phyloP scores from a whole-genome alignment of 805 yeast species.

The Kodamaea kaohsiungensis region DNA sequence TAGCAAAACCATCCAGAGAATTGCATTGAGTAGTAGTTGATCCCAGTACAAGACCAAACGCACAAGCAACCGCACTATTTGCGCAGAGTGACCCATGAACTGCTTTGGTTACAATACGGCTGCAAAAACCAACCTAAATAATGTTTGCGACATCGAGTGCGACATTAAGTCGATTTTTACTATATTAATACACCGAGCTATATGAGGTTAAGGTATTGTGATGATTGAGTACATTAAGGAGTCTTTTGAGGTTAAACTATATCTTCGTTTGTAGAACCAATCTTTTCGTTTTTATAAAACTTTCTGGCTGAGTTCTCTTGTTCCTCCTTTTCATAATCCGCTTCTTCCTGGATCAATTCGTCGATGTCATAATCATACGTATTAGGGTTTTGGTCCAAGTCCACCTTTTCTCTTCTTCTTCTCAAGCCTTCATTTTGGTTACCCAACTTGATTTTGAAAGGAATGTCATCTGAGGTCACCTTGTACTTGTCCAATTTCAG shows the following conservation, averaged over 20 bases:
- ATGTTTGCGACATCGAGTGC: background rate
- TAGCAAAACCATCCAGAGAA: background rate
- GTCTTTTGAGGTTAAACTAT: conserved; percentile 18
- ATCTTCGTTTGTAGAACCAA: conserved; percentile 26
- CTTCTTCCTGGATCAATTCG: conserved; percentile 41
- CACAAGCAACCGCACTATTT: background rate
- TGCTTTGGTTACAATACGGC: background rate
- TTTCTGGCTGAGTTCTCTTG: conserved; percentile 15
- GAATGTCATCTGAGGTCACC: conserved; percentile 38
- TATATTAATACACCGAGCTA: background rate
- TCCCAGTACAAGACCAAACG: background rate
- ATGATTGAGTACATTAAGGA: background rate
- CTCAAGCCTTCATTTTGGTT: conserved; percentile 18
- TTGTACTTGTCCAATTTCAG: conserved; percentile 27
- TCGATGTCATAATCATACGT: conserved; percentile 46
- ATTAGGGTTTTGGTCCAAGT: conserved; percentile 40
- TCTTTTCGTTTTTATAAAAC: conserved; percentile 19
- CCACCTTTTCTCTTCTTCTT: conserved; percentile 34
- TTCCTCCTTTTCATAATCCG: conserved; percentile 20
- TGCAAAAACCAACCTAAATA: background rate
- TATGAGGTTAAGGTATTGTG: too few relatives aligned
- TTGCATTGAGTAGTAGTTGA: background rate
- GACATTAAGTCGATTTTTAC: background rate
- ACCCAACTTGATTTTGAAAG: conserved; percentile 22
- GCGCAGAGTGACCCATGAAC: background rate